Evolutionary conservation across 1,284 basidiomycete species (phyloP).

Genomic region (Cystobasidium slooffiae): DNA sequence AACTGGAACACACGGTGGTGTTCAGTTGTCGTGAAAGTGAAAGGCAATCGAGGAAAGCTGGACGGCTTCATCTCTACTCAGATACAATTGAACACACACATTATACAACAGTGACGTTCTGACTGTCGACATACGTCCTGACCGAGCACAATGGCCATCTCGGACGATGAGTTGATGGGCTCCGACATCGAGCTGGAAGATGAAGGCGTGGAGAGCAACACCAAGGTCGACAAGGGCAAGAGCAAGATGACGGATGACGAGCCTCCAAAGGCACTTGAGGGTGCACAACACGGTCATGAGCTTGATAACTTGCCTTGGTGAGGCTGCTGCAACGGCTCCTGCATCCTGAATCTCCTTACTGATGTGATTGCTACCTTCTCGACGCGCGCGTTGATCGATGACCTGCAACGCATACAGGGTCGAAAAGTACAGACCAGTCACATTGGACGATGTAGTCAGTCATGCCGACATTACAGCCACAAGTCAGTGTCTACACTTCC

Average conservation of each 20-base stretch:
- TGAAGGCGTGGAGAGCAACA: constrained; percentile 16
- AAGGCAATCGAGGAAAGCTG: constrained; percentile 3
- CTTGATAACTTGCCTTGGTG: constrained; percentile 43
- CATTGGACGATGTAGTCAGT: constrained; percentile 87
- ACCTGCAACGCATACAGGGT: constrained; percentile 67
- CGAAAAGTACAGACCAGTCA: constrained; percentile 89
- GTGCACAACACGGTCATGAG: constrained; percentile 39
- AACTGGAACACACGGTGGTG: no score
- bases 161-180: constrained; percentile 34
- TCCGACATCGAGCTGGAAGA: constrained; percentile 29
- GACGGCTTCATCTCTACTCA: background rate
- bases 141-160: constrained; percentile 23
- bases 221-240: constrained; percentile 34
- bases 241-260: constrained; percentile 26
- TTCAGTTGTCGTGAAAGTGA: background rate
- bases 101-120: background rate
- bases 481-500: constrained; percentile 65
- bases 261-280: constrained; percentile 26
- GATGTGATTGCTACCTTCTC: background rate
- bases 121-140: background rate
- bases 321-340: background rate
- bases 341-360: background rate
- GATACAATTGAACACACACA: background rate
- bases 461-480: constrained; percentile 91
- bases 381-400: constrained; percentile 9